These are phyloP conservation scores for Malassezia caprae DNA, from an alignment of 1,284 basidiomycete species.

Conservation along the genomic window DNA sequence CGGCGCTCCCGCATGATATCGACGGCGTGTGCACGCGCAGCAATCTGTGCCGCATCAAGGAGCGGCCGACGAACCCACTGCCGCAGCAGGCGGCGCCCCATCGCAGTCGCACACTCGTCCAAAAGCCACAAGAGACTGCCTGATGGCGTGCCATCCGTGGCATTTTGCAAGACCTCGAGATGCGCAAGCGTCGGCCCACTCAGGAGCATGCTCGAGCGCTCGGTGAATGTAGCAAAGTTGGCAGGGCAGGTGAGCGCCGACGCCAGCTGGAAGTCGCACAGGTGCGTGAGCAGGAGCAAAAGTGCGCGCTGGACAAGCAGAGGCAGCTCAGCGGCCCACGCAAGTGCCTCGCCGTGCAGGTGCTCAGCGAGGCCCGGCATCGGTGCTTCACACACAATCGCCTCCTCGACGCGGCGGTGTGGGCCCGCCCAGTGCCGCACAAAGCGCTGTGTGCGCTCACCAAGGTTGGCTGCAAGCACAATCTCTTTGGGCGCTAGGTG, in stretches of 20 bases:
- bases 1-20: conserved; percentile 62
- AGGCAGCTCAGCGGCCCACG: background rate
- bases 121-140: conserved; percentile 79
- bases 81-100: conserved; percentile 72
- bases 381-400: background rate
- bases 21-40: conserved; percentile 70
- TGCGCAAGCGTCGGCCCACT: conserved; percentile 79
- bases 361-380: background rate
- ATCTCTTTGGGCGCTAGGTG: conserved; percentile 65
- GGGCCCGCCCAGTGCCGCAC: conserved; percentile 59
- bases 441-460: conserved; percentile 66
- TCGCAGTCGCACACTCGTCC: conserved; percentile 70
- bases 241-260: conserved; percentile 27
- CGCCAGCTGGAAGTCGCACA: conserved; percentile 63
- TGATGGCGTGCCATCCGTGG: conserved; percentile 58
- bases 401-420: conserved; percentile 21
- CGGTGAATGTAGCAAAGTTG: conserved; percentile 61
- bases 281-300: conserved; percentile 65
- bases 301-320: conserved; percentile 60
- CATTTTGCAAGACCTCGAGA: conserved; percentile 50
- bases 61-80: conserved; percentile 81
- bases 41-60: conserved; percentile 58
- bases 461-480: conserved; percentile 55
- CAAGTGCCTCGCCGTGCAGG: background rate
- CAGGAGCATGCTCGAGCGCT: conserved; percentile 71